Percentiles rank a stretch among this genome's conserved stretches.
phyloP scores from a whole-genome alignment of 2,329 filamentous ascomycete species.

The Trichophaea hybrida region DNA sequence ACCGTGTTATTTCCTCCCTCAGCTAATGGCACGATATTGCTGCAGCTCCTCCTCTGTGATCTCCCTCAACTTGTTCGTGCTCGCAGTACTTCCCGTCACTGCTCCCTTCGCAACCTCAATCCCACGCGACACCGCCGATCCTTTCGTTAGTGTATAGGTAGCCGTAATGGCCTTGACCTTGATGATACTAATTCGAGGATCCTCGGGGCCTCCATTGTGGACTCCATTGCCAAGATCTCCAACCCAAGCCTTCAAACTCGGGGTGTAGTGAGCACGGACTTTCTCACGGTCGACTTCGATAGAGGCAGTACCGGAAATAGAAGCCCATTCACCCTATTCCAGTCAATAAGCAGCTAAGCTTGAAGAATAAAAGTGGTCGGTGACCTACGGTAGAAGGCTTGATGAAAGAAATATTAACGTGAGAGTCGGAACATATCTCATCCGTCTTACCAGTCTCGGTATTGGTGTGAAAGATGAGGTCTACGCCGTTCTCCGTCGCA shows the following conservation, averaged over 20 bases:
- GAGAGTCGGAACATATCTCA: constrained; percentile 56
- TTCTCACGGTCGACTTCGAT: constrained; percentile 54
- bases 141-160: constrained; percentile 50
- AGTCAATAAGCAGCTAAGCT: neutral
- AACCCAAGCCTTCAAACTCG: constrained; percentile 65
- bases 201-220: constrained; percentile 67
- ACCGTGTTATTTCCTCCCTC: neutral
- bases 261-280: constrained; percentile 54
- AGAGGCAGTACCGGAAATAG: constrained; percentile 56
- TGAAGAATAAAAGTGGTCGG: neutral
- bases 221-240: constrained; percentile 71
- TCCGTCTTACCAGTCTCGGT: constrained; percentile 78
- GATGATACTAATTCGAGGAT: constrained; percentile 71
- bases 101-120: constrained; percentile 63
- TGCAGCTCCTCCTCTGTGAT: constrained; percentile 51
- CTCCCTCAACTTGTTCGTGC: constrained; percentile 63
- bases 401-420: constrained; percentile 72
- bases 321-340: constrained; percentile 61
- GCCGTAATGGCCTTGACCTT: constrained; percentile 57
- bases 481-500: constrained; percentile 65
- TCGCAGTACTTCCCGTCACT: constrained; percentile 54
- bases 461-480: constrained; percentile 84
- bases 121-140: constrained; percentile 48
- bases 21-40: constrained; percentile 3
- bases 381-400: constrained; percentile 32